Evolutionary conservation across 768 basidiomycete species (phyloP).

Genomic region (Termitomyces sp.): DNA sequence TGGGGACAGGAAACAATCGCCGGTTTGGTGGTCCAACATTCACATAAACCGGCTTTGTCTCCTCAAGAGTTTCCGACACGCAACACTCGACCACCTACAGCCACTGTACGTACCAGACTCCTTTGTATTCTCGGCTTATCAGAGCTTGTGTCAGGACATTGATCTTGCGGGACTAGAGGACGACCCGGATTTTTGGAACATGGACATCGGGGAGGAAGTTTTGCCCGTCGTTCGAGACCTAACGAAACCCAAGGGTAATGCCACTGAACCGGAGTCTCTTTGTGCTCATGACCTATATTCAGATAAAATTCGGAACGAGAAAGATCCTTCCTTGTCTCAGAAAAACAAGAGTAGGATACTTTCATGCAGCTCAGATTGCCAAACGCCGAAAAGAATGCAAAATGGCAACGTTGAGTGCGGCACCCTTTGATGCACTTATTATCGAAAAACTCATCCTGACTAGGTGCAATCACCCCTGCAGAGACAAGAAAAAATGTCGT

Average conservation of each 20-base stretch:
- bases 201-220: constrained; percentile 32
- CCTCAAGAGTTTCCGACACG: constrained; percentile 57
- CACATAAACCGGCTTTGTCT: constrained; percentile 54
- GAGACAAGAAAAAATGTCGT: constrained; percentile 68
- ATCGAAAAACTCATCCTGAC: neutral
- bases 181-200: constrained; percentile 64
- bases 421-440: neutral
- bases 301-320: neutral
- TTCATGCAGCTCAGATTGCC: neutral
- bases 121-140: neutral
- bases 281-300: neutral
- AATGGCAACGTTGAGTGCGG: constrained; percentile 64
- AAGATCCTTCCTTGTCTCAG: neutral
- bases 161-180: constrained; percentile 65
- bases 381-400: constrained; percentile 34
- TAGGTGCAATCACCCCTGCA: constrained; percentile 80
- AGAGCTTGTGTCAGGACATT: constrained; percentile 40
- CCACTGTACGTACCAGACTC: constrained; percentile 35
- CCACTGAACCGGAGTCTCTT: neutral
- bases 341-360: neutral
- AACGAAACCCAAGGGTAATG: constrained; percentile 22
- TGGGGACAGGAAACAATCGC: constrained; percentile 63
- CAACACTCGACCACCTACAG: constrained; percentile 65
- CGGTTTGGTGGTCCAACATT: constrained; percentile 48
- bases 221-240: constrained; percentile 27